Evolutionary conservation across 306 rosid species (phyloP).

Genomic region (Prunus armeniaca): DNA sequence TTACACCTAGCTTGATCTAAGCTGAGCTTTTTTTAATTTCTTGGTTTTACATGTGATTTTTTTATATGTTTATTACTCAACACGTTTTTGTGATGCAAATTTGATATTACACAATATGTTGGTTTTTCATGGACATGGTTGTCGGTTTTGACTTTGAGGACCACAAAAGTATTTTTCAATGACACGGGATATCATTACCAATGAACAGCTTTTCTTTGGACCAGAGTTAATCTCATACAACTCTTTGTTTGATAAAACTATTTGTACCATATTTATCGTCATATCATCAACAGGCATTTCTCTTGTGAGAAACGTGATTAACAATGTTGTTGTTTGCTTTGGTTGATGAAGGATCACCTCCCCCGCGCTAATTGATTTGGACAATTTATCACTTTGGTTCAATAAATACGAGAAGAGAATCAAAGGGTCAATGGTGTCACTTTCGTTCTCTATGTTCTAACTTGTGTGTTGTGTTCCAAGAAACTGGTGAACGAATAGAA

Average conservation of each 20-base stretch:
- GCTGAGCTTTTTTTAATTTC: not conserved
- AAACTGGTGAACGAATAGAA: not conserved
- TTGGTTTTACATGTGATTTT: not conserved
- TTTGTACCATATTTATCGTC: too few relatives aligned
- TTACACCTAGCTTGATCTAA: not conserved
- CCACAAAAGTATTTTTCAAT: not conserved
- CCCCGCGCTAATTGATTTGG: too few relatives aligned
- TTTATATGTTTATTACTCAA: not conserved
- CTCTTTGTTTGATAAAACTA: too few relatives aligned
- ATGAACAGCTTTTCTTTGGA: too few relatives aligned
- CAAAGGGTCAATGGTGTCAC: not conserved
- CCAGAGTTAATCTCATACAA: too few relatives aligned
- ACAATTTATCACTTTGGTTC: not conserved
- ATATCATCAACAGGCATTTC: too few relatives aligned
- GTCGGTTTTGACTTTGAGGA: not conserved
- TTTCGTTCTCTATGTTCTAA: not conserved
- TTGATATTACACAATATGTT: not conserved
- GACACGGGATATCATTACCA: too few relatives aligned
- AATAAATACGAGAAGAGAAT: not conserved
- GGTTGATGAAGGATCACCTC: too few relatives aligned
- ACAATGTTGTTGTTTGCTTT: too few relatives aligned
- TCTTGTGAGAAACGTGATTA: too few relatives aligned
- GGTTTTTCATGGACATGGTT: not conserved
- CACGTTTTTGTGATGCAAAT: not conserved
- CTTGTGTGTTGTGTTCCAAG: not conserved